Percentiles rank a stretch among this genome's conserved stretches.
Conservation (phyloP, 768 basidiomycete genomes). For the Stropharia rugosoannulata region DNA sequence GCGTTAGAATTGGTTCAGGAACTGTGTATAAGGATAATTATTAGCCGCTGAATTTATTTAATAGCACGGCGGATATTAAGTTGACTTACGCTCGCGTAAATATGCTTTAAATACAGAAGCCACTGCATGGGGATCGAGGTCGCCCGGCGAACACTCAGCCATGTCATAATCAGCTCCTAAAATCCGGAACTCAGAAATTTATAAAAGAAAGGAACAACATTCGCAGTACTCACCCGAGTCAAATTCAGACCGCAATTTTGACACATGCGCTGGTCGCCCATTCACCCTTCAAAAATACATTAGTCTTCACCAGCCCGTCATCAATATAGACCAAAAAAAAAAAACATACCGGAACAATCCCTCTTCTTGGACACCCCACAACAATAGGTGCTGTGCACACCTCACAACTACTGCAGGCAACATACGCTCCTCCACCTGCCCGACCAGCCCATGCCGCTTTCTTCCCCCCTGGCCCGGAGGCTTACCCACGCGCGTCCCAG, state of each 20-base stretch:
- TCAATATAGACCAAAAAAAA: conserved; percentile 16
- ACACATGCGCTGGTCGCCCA: conserved; percentile 80
- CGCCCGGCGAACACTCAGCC: conserved; percentile 72
- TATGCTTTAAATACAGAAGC: conserved; percentile 92
- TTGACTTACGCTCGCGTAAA: conserved; percentile 81
- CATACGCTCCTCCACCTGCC: conserved; percentile 46
- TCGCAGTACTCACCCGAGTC: conserved; percentile 56
- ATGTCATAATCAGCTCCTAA: conserved; percentile 87
- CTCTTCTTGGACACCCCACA: conserved; percentile 86
- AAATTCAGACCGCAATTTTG: conserved; percentile 75
- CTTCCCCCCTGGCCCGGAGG: conserved; percentile 11
- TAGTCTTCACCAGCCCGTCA: conserved; percentile 5
- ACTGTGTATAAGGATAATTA: conserved; percentile 44
- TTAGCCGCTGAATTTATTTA: neutral
- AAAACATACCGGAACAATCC: conserved; percentile 75
- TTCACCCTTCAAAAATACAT: conserved; percentile 54
- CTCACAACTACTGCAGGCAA: conserved; percentile 79
- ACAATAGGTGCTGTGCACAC: conserved; percentile 78
- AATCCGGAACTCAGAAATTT: conserved; percentile 12
- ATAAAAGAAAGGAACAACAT: conserved; percentile 1
- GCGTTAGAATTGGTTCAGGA: conserved; percentile 83
- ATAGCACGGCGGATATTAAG: neutral
- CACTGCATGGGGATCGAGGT: conserved; percentile 93
- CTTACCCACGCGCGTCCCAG: conserved; percentile 26
- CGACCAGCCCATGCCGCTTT: conserved; percentile 23